phyloP scores from a whole-genome alignment of 176 grass and related monocot species.

The Microstegium vimineum region DNA sequence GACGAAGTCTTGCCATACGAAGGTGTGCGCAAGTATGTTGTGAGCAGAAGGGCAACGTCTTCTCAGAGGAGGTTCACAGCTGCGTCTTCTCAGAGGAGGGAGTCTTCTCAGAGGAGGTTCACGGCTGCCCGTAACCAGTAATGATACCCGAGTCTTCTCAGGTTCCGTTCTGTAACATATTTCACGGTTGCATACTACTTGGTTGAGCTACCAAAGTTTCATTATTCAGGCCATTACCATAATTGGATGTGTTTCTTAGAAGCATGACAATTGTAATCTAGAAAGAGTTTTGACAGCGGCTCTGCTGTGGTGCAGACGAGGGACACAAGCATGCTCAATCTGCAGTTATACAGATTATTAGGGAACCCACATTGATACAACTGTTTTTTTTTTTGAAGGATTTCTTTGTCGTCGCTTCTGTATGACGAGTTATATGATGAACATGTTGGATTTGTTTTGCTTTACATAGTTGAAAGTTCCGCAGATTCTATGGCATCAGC shows the following conservation, averaged over 20 bases:
- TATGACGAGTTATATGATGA: not conserved
- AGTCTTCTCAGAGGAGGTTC: slow-evolving; percentile 28
- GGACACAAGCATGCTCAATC: no score
- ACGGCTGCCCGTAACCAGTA: slow-evolving; percentile 26
- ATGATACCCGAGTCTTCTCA: no score
- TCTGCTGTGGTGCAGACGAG: not conserved
- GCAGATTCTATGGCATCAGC: not conserved
- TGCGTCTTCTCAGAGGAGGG: no score
- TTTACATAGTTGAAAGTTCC: not conserved
- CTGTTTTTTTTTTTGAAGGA: not conserved
- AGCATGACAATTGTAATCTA: not conserved
- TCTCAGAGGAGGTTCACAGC: slow-evolving; percentile 33
- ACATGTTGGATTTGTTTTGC: not conserved
- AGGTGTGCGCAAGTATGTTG: slow-evolving; percentile 23
- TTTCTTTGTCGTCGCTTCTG: not conserved
- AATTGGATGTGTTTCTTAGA: not conserved
- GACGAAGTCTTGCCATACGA: slow-evolving; percentile 24
- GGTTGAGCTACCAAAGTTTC: not conserved
- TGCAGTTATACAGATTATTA: not conserved
- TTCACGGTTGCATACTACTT: not conserved
- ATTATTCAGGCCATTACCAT: not conserved
- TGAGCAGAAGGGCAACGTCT: slow-evolving; percentile 16
- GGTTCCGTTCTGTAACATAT: not conserved
- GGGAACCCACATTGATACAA: not conserved
- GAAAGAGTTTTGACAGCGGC: not conserved